phyloP scores from a whole-genome alignment of 2,329 filamentous ascomycete genomes.

The Diplodia sapinea region DNA sequence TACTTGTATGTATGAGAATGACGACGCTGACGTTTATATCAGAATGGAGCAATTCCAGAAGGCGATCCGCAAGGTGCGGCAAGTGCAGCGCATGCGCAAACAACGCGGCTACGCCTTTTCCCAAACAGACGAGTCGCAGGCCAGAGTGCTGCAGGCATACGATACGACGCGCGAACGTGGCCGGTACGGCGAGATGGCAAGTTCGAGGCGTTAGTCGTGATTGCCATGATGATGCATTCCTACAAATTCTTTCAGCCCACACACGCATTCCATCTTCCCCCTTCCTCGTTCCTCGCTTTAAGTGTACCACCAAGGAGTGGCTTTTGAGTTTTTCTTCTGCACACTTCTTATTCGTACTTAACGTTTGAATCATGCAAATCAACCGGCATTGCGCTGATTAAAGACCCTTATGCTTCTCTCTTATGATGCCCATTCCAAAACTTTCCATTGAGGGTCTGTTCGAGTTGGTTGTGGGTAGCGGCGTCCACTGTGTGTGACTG shows the following conservation, averaged over 20 bases:
- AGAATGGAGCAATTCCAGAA: constrained; percentile 99
- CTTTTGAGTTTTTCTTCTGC: not conserved
- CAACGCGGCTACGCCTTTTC: constrained; percentile 98
- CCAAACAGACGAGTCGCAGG: constrained; percentile 95
- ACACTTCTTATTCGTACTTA: constrained; percentile 3
- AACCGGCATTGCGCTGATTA: constrained; percentile 8
- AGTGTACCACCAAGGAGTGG: constrained; percentile 4
- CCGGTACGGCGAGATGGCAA: constrained; percentile 92
- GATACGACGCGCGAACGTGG: constrained; percentile 93
- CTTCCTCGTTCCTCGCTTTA: not conserved
- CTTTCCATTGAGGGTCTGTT: not conserved
- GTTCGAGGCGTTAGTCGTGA: constrained; percentile 50
- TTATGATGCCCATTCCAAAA: not conserved
- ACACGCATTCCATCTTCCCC: not conserved
- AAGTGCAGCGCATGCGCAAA: constrained; percentile 99
- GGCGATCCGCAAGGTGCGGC: constrained; percentile 95
- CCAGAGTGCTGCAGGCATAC: constrained; percentile 93
- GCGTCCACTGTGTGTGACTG: not conserved
- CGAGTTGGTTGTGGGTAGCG: not conserved
- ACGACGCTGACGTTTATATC: constrained; percentile 3
- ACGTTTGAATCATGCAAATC: not conserved
- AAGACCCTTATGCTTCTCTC: not conserved
- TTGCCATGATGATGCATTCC: not conserved
- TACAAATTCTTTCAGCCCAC: not conserved
- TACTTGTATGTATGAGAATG: not conserved